Evolutionary conservation across 2,329 filamentous ascomycete genomes (phyloP).

Genomic region (Aspergillaceae sp.): DNA sequence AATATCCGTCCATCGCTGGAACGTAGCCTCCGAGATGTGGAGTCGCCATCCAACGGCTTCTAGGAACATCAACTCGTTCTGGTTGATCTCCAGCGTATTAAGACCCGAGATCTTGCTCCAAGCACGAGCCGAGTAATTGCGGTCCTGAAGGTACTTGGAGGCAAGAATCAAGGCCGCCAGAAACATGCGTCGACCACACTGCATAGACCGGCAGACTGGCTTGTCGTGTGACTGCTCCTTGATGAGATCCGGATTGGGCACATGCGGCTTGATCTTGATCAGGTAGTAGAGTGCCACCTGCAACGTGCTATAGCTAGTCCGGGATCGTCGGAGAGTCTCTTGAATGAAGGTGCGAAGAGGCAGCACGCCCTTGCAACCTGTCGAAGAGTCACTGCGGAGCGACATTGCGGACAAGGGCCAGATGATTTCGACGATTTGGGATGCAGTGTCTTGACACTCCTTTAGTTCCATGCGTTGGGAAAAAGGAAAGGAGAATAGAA

Average conservation of each 20-base stretch:
- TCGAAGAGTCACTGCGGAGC: conserved; percentile 58
- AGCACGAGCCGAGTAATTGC: conserved; percentile 92
- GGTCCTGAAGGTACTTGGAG: conserved; percentile 95
- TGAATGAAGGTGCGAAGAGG: conserved; percentile 94
- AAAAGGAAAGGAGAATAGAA: conserved; percentile 13
- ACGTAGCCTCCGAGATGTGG: conserved; percentile 80
- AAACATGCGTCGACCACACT: conserved; percentile 97
- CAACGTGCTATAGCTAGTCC: conserved; percentile 93
- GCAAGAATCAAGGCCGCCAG: conserved; percentile 87
- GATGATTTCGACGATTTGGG: conserved; percentile 93
- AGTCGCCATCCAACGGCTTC: conserved; percentile 87
- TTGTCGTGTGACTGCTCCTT: conserved; percentile 72
- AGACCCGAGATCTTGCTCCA: conserved; percentile 99
- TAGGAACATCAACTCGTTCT: conserved; percentile 90
- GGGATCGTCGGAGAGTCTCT: conserved; percentile 87
- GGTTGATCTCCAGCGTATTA: conserved; percentile 86
- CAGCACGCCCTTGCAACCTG: conserved; percentile 65
- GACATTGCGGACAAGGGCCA: conserved; percentile 85
- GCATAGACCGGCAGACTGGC: conserved; percentile 67
- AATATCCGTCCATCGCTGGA: conserved; percentile 89
- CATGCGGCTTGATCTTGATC: conserved; percentile 82
- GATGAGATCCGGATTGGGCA: conserved; percentile 75
- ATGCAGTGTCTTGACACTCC: conserved; percentile 69
- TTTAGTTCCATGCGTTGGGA: conserved; percentile 19
- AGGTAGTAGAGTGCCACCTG: conserved; percentile 96